Evolutionary conservation across 352 stramenopile genomes (phyloP), one percentile per base, ranked within the genome.

Genomic region (Nothophytophthora sp.): DNA sequence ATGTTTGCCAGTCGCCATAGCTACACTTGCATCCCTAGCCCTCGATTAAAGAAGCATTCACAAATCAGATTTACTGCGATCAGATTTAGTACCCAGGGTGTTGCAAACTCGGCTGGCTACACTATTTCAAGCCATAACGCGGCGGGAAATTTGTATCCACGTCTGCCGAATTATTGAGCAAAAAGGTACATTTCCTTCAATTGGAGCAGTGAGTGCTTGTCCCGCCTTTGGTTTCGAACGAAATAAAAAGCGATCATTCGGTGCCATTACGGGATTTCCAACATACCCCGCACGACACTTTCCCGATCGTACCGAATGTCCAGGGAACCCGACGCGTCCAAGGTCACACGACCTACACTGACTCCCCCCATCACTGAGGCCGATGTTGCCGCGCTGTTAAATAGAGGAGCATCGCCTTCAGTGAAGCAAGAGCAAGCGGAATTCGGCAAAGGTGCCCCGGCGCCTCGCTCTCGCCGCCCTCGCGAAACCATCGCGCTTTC

Each of bases 401-500:
- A 48, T 20, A 50, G 53, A 23, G 40, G 37, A 6, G 36, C 40
- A 3, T 57, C 58, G 3, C 63, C 53, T 9, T 35, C 53, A 5
- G 35, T 50, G 9, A 20, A 24, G 4, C 56, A 52, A 19, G 52
- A 60, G 28, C 43, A 47, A 13, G 46, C 70, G 12, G 49, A 29
- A 1, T 54, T 65, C 24, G 59, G 59, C 8, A 63, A 68, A 16
- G 63, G 59, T 36, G 52, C 58, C 0, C 59, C 46, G 16, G 60
- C 53, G 15, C 59, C 59, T 44, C 46, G 53, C 12, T 63, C 59
- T 11, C 65, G 71, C 15, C 61, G 71, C 46, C 64, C 67, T 12
- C 63, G 78, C 39, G 54, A 63, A 47, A 57, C 53, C 37, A 79
- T 80, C 10, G 76, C 62, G 5, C 76, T 88, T 7, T 68, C 78